phyloP scores from a whole-genome alignment of 208 protist species.

The Tetramitus jugosus region DNA sequence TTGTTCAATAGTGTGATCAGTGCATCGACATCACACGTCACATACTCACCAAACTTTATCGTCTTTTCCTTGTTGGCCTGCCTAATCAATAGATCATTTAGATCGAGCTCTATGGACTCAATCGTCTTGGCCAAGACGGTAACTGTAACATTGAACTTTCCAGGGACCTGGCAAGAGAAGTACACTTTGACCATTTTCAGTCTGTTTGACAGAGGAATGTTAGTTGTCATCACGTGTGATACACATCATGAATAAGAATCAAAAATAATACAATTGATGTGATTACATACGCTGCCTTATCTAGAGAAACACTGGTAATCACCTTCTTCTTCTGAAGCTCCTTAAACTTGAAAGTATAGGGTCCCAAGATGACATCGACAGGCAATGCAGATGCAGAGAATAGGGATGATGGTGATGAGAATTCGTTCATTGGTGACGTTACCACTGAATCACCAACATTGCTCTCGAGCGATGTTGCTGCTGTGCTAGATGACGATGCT shows the following conservation, averaged over 20 bases:
- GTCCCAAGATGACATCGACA: neutral
- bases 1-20: slow-evolving; percentile 9
- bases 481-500: neutral
- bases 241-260: no score
- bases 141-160: neutral
- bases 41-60: no score
- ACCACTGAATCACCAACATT: neutral
- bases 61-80: neutral
- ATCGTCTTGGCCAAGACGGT: neutral
- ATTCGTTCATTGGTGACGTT: no score
- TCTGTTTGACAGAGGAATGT: neutral
- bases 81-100: neutral
- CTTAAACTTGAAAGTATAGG: neutral
- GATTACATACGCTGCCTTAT: no score
- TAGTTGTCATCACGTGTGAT: neutral
- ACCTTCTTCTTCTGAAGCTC: neutral
- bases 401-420: no score
- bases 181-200: neutral
- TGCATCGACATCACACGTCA: neutral
- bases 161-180: neutral
- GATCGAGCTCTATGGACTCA: neutral
- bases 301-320: neutral
- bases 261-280: no score
- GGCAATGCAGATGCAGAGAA: neutral
- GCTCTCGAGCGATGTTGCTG: neutral